A percentile compares a stretch with the other conserved stretches of the same genome.
phyloP scores from a whole-genome alignment of 139 green algal species.

The Chlamydomonas sp. region DNA sequence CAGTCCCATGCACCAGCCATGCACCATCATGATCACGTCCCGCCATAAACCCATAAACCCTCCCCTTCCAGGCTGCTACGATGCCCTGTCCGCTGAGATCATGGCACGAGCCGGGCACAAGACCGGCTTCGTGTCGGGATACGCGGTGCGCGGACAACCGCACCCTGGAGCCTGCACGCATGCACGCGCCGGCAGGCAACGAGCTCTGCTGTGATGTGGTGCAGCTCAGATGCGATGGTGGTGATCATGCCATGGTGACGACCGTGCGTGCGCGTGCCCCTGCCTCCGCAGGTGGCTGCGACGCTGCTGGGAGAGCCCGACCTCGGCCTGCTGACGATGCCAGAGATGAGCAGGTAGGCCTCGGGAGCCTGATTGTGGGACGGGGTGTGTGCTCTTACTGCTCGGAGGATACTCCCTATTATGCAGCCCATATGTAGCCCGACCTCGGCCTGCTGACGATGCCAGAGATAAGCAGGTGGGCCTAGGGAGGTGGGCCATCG shows the following conservation, averaged over 20 bases:
- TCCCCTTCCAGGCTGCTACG: constrained; percentile 52
- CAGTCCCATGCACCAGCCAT: background rate
- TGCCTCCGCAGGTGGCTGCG: constrained; percentile 45
- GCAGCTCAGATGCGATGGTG: background rate
- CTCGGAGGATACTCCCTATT: too few species aligned
- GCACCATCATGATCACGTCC: background rate
- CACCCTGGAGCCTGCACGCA: background rate
- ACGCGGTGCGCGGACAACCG: constrained; percentile 34
- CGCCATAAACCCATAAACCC: background rate
- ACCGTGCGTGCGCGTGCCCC: background rate
- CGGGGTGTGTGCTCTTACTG: too few species aligned
- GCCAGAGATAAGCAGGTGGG: too few species aligned
- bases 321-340: constrained; percentile 61
- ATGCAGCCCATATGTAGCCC: too few species aligned
- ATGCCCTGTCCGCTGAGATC: constrained; percentile 57
- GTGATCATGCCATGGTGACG: background rate
- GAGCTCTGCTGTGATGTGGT: background rate
- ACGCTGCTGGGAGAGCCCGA: constrained; percentile 67
- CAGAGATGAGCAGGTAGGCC: constrained; percentile 73
- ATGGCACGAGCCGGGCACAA: constrained; percentile 45
- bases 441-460: constrained; percentile 66
- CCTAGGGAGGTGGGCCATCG: too few species aligned
- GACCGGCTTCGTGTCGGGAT: constrained; percentile 53
- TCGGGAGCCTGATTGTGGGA: too few species aligned
- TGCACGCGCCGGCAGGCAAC: background rate